Conservation (phyloP, 2,329 filamentous ascomycete species). For the Stemphylium lycopersici region DNA sequence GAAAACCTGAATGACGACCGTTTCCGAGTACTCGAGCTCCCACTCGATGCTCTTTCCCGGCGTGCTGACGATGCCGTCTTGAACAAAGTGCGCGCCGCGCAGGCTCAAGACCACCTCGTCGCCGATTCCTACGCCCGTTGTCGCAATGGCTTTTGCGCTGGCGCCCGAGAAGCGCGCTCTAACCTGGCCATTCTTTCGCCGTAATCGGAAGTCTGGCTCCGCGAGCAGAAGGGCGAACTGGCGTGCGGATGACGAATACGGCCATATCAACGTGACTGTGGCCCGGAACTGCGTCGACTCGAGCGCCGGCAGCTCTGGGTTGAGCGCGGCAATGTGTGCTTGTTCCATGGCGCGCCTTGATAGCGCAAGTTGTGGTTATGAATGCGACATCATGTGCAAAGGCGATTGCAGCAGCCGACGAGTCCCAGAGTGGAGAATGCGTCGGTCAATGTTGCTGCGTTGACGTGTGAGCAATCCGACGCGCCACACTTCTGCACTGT, state of each 20-base stretch:
- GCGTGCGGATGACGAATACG: constrained; percentile 78
- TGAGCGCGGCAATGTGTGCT: constrained; percentile 41
- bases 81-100: constrained; percentile 69
- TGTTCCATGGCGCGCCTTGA: constrained; percentile 33
- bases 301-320: constrained; percentile 36
- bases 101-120: constrained; percentile 75
- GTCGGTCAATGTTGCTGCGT: neutral
- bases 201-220: constrained; percentile 82
- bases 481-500: constrained; percentile 5
- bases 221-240: constrained; percentile 80
- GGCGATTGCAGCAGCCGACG: neutral
- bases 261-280: constrained; percentile 86
- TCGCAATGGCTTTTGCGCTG: constrained; percentile 71
- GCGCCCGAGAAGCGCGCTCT: constrained; percentile 75
- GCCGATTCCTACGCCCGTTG: constrained; percentile 74
- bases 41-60: constrained; percentile 64
- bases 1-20: constrained; percentile 48
- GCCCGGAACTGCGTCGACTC: constrained; percentile 62
- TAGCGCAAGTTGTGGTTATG: constrained; percentile 15
- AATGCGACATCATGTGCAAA: constrained; percentile 5
- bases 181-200: constrained; percentile 78
- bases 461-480: constrained; percentile 13
- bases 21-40: constrained; percentile 59
- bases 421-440: neutral
- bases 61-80: constrained; percentile 60